Evolutionary conservation across 805 yeast genomes (phyloP), one percentile per base, ranked within the genome.

Genomic region (Candida stauntonica): DNA sequence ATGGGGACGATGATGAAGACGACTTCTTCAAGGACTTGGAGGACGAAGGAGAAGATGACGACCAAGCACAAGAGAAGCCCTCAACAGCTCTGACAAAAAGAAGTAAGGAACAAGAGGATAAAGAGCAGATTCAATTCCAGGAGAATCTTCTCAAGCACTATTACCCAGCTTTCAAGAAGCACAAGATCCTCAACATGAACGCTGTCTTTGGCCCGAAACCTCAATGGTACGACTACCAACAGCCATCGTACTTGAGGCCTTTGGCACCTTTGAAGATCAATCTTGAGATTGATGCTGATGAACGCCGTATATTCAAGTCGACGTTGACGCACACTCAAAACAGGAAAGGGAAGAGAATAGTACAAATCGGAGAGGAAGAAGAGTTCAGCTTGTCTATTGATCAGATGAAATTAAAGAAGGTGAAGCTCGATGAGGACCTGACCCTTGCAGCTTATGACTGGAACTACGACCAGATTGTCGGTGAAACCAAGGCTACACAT

Each of bases 391-490:
- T 41, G n/a, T 23, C 36, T 12, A 35, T 39, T 15, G 17, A 46
- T 8, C 43, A 42, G 20, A 49, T 48, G 35, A 49, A 42, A 32
- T 23, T 26, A 13, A 47, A 41, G 26, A 28, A 29, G 16, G 19
- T 38, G n/a, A 41, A 40, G 11, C 20, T 46, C 1, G 53, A 75
- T 23, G 75, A 73, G 29, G 84, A 80, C 42, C 53, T 82, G 35
- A 63, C 81, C 3, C 62, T 85, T 17, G 81, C 89, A 0, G 71
- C 88, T 0, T 81, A 84, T 14, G 86, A 81, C 41, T 86, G 95
- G 95, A 78, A 84, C 47, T 85, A 80, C 50, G 79, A 77, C 19
- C 66, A 62, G 9, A 77, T 82, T 17, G 65, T 82, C 13, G 75
- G 75, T 31, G 79, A 75, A 14, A 17, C 17, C 21, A 34, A 41